Conservation (phyloP, 2,329 filamentous ascomycete species). For the Fusarium dlaminii region DNA sequence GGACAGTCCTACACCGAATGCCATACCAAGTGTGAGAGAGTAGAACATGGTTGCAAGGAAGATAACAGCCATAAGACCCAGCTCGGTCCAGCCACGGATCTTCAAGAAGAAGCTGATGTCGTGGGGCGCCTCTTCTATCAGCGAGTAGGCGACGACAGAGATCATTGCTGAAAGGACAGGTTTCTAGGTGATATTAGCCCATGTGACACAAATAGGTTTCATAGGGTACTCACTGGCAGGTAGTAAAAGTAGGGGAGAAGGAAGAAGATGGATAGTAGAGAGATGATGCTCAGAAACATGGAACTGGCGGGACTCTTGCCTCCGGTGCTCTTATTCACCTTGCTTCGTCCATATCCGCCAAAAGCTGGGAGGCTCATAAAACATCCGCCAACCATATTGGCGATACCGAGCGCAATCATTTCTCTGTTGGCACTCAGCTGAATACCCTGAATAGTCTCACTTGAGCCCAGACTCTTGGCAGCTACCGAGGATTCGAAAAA, state of each 20-base stretch:
- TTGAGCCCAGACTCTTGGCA: constrained; percentile 84
- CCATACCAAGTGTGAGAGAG: constrained; percentile 92
- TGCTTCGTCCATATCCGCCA: constrained; percentile 94
- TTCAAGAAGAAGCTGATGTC: constrained; percentile 90
- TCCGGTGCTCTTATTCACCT: constrained; percentile 92
- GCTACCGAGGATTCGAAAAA: constrained; percentile 98
- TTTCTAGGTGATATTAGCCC: constrained; percentile 67
- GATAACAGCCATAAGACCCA: constrained; percentile 88
- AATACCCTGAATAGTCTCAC: constrained; percentile 78
- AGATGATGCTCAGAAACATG: constrained; percentile 84
- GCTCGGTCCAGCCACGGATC: constrained; percentile 86
- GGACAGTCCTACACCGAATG: constrained; percentile 90
- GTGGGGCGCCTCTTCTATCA: constrained; percentile 94
- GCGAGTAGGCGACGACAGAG: constrained; percentile 90
- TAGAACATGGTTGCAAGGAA: constrained; percentile 94
- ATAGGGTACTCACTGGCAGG: constrained; percentile 75
- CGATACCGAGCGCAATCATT: constrained; percentile 87
- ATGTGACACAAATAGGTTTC: background rate
- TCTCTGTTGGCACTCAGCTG: constrained; percentile 91
- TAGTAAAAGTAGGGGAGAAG: constrained; percentile 94
- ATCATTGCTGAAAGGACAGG: constrained; percentile 94
- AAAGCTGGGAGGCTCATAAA: constrained; percentile 95
- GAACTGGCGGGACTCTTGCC: constrained; percentile 94
- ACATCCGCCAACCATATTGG: constrained; percentile 89
- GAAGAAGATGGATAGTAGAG: constrained; percentile 81